Percentiles rank a stretch among this genome's conserved stretches.
Evolutionary conservation across 2,329 filamentous ascomycete genomes (phyloP).

Genomic region (Cyphellophora europaea): DNA sequence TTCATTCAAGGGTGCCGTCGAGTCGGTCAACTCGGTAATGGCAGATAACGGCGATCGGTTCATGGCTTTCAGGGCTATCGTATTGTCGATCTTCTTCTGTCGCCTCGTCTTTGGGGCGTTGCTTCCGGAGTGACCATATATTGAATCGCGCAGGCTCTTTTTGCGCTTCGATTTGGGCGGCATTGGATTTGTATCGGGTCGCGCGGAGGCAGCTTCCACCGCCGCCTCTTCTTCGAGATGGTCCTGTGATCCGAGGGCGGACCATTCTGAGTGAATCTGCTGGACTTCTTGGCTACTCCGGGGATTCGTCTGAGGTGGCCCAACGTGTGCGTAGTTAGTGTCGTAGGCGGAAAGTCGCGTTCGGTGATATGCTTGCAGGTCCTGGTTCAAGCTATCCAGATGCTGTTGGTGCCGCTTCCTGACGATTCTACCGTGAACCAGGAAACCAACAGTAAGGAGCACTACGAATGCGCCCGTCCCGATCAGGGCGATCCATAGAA

Average conservation of each 20-base stretch:
- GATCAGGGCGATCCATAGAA: too few relatives aligned
- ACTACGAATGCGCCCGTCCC: too few relatives aligned
- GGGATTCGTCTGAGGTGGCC: constrained; percentile 7
- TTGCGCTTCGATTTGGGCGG: constrained; percentile 4
- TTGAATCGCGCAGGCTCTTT: constrained; percentile 10
- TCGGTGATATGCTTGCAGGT: constrained; percentile 13
- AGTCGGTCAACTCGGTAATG: constrained; percentile 17
- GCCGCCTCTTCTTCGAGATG: constrained; percentile 19
- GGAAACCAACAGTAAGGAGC: too few relatives aligned
- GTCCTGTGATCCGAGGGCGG: constrained; percentile 8
- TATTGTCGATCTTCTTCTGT: constrained; percentile 21
- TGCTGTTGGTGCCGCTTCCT: background rate
- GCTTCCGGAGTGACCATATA: constrained; percentile 23
- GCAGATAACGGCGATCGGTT: constrained; percentile 24
- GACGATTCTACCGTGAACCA: too few relatives aligned
- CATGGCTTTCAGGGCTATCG: constrained; percentile 22
- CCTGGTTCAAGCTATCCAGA: constrained; percentile 6
- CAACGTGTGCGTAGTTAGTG: constrained; percentile 13
- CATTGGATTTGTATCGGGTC: background rate
- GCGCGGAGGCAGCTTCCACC: constrained; percentile 17
- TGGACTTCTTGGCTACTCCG: constrained; percentile 11
- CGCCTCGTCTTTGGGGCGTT: constrained; percentile 26
- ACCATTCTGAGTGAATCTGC: constrained; percentile 12
- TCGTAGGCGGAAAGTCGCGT: constrained; percentile 13
- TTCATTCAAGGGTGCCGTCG: constrained; percentile 13